Evolutionary conservation across 192 early-diverging fungal species (phyloP).

Genomic region (Cetraspora pellucida): DNA sequence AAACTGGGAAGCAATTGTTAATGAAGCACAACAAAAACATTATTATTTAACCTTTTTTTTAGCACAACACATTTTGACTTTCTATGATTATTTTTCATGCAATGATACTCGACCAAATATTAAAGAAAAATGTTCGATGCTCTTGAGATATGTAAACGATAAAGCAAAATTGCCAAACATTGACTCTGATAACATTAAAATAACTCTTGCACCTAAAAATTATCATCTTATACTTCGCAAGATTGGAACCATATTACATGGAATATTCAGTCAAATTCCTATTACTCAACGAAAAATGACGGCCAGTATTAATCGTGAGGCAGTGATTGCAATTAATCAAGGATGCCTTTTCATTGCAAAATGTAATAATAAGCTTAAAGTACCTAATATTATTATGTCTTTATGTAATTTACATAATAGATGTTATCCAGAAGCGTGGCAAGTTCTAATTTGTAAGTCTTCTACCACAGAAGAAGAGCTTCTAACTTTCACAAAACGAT

Average conservation of each 20-base stretch:
- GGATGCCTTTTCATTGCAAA: conserved; percentile 23
- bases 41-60: conserved; percentile 15
- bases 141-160: neutral
- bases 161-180: neutral
- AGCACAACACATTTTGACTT: conserved; percentile 1
- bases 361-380: conserved; percentile 19
- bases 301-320: too few species aligned
- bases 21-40: neutral
- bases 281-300: neutral
- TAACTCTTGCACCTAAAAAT: neutral
- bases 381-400: conserved; percentile 31
- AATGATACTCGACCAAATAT: too few species aligned
- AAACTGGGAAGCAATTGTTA: neutral
- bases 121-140: neutral
- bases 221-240: neutral
- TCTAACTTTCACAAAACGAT: conserved; percentile 16
- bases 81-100: conserved; percentile 4
- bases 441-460: conserved; percentile 22
- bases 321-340: neutral
- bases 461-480: conserved; percentile 22
- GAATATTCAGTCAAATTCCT: conserved; percentile 8
- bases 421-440: conserved; percentile 24
- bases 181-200: neutral
- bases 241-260: conserved; percentile 6
- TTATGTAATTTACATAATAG: conserved; percentile 20